phyloP scores from a whole-genome alignment of 345 rosid species.

The Eucalyptus marginata region DNA sequence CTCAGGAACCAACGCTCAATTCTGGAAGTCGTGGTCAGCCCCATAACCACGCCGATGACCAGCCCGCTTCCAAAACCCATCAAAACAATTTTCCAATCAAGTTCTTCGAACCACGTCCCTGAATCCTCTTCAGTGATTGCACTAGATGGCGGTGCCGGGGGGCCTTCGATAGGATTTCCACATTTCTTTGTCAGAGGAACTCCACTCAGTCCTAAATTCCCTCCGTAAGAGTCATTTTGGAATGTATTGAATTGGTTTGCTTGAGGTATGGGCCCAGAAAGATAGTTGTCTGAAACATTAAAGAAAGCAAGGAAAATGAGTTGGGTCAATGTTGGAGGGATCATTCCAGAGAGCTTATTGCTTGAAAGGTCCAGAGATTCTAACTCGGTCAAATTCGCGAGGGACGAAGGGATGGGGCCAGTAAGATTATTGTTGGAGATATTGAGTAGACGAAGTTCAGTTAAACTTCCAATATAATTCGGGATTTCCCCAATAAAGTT shows the following conservation, averaged over 20 bases:
- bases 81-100: neutral
- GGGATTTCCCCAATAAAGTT: neutral
- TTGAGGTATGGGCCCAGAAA: too few relatives aligned
- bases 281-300: too few relatives aligned
- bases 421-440: neutral
- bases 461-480: neutral
- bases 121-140: neutral
- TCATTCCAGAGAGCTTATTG: neutral
- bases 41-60: neutral
- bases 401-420: neutral
- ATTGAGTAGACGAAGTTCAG: neutral
- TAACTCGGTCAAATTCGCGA: neutral
- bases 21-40: neutral
- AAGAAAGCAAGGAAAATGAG: too few relatives aligned
- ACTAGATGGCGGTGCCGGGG: neutral
- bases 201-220: too few relatives aligned
- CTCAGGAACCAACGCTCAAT: neutral
- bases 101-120: neutral
- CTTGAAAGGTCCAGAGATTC: conserved; percentile 1
- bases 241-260: too few relatives aligned
- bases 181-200: neutral
- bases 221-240: too few relatives aligned
- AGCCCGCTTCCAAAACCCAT: neutral
- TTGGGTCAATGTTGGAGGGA: neutral
- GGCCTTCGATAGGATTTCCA: neutral